A percentile compares a stretch with the other conserved stretches of the same genome.
phyloP scores from a whole-genome alignment of 2,329 filamentous ascomycete genomes.

The Fusarium solani-melongenae region DNA sequence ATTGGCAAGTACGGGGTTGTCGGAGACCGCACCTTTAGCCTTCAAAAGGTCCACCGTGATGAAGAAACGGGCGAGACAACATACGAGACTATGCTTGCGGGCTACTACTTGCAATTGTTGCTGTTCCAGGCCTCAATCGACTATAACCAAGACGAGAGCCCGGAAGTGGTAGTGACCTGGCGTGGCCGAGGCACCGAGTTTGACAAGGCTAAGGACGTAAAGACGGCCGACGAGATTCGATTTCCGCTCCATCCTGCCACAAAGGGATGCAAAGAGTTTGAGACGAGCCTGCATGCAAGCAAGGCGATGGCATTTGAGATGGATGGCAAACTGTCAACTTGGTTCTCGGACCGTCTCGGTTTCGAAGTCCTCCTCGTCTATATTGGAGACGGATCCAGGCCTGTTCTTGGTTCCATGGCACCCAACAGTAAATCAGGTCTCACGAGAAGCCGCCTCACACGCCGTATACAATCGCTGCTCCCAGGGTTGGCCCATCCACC shows the following conservation, averaged over 20 bases:
- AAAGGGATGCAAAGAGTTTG: neutral
- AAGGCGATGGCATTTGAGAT: slow-evolving; percentile 34
- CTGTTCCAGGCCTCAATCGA: slow-evolving; percentile 26
- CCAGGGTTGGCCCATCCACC: slow-evolving; percentile 16
- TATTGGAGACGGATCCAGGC: slow-evolving; percentile 37
- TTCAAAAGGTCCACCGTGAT: slow-evolving; percentile 32
- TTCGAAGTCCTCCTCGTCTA: slow-evolving; percentile 30
- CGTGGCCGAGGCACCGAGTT: neutral
- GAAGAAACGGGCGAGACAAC: neutral
- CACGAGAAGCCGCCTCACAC: neutral
- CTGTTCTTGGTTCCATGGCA: slow-evolving; percentile 35
- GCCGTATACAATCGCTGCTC: neutral
- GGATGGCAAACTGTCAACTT: slow-evolving; percentile 29
- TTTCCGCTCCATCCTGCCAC: slow-evolving; percentile 29
- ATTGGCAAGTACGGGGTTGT: slow-evolving; percentile 29
- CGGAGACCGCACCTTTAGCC: slow-evolving; percentile 37
- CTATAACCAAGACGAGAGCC: neutral
- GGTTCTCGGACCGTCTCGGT: slow-evolving; percentile 35
- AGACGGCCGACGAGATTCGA: neutral
- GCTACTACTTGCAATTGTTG: slow-evolving; percentile 33
- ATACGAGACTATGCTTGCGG: slow-evolving; percentile 38
- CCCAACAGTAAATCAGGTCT: slow-evolving; percentile 36
- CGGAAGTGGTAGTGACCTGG: neutral
- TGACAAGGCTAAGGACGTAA: neutral
- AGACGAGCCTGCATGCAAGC: slow-evolving; percentile 30